Evolutionary conservation across 208 protist species (phyloP), one percentile per base, ranked within the genome.

Genomic region (Acanthamoeba healyi): DNA sequence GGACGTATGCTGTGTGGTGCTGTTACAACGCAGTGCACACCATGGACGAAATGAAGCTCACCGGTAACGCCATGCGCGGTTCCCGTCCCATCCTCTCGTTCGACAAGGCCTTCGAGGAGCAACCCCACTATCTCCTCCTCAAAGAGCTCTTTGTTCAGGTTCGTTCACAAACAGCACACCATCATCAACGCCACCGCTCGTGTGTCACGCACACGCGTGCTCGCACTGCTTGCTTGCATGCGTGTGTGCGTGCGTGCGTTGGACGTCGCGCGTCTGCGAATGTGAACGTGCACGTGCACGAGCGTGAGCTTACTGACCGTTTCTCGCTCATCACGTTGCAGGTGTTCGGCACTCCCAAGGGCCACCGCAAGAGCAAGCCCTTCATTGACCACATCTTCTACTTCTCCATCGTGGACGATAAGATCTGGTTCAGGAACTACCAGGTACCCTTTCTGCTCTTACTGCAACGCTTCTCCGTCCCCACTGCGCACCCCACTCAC

Each of bases 401-500:
- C 46, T 99, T 99, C 95, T 98, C 98, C 94, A 98, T 98, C 92
- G 97, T 99, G 36, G 99, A 99, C 94, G 95, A 97, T 51, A 98
- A 98, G 90, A 99, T 99, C 87, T 99, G 99, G 99, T 99, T 99
- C 92, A 97, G 99, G 74, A 98, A 99, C 96, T 99, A 99, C 95
- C 99, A 99, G 96, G 99, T 99, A 49, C 94, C 96, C 26, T 63
- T 94, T 58, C 32, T 89, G 6, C n/a, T 29, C 42, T 51, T 51
- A 15, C n/a, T n/a, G n/a, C n/a, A n/a, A n/a, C n/a, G 1, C 10
- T 19, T 91, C 32, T 14, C 12, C 92, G 46, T 44, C n/a, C 67
- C 26, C 12, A 46, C 24, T 2, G 17, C 36, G 29, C 44, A 17
- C 54, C 24, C 34, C 61, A 51, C 36, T 32, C 72, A 29, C 7